Conservation (phyloP, 1,139 yeast genomes). For the Eremothecium cymbalariae region DNA sequence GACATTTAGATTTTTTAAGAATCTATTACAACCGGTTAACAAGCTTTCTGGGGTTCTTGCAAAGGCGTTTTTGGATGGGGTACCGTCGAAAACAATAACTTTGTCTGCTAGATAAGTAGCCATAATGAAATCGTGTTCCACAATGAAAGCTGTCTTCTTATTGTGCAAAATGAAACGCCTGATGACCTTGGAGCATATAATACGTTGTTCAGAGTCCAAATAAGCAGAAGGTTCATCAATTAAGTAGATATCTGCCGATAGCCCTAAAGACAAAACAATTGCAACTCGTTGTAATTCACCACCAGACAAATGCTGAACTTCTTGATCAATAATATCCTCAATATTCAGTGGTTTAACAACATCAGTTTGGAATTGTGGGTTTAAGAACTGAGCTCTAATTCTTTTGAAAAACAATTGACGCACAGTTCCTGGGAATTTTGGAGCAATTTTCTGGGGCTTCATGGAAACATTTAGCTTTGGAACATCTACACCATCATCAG, state of each 20-base stretch:
- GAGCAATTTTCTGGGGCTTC: slow-evolving; percentile 99
- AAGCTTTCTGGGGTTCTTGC: slow-evolving; percentile 88
- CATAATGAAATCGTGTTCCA: slow-evolving; percentile 99
- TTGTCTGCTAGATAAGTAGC: slow-evolving; percentile 98
- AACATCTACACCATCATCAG: slow-evolving; percentile 70
- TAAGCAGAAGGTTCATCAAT: slow-evolving; percentile 99
- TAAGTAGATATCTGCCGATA: slow-evolving; percentile 89
- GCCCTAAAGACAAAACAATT: slow-evolving; percentile 86
- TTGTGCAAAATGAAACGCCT: slow-evolving; percentile 94
- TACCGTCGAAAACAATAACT: slow-evolving; percentile 95
- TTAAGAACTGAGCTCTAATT: slow-evolving; percentile 87
- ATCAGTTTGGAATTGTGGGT: slow-evolving; percentile 97
- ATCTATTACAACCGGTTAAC: slow-evolving; percentile 92
- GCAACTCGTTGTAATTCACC: slow-evolving; percentile 99
- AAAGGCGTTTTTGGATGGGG: slow-evolving; percentile 72
- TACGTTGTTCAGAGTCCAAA: slow-evolving; percentile 98
- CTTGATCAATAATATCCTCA: slow-evolving; percentile 92
- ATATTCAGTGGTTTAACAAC: slow-evolving; percentile 91
- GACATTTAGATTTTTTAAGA: slow-evolving; percentile 93
- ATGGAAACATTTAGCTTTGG: slow-evolving; percentile 88
- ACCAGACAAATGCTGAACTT: slow-evolving; percentile 95
- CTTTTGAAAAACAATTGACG: slow-evolving; percentile 95
- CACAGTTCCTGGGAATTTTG: slow-evolving; percentile 96
- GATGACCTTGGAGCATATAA: slow-evolving; percentile 94
- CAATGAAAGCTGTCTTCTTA: slow-evolving; percentile 94